Evolutionary conservation across 2,329 filamentous ascomycete genomes (phyloP), one percentile per base, ranked within the genome.

Genomic region (Neonectria punicea): DNA sequence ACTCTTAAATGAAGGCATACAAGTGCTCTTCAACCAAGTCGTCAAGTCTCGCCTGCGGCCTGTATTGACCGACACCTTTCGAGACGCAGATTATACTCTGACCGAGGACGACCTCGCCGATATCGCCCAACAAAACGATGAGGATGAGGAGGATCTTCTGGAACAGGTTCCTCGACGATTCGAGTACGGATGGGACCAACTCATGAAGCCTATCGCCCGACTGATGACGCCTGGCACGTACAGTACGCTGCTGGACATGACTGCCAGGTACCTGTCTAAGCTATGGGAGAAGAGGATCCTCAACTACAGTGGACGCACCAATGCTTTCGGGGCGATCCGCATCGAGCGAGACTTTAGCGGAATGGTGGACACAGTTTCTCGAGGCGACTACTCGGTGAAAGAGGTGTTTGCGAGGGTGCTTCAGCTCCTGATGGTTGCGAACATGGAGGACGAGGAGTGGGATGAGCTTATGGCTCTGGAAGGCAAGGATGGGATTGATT

Each of bases 361-460:
- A 2, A 89, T 98, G 51, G 88, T 97, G 5, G 83, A 86, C 25
- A 85, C 86, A 0, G 89, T 93, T 2, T 87, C 89, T 11, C 86
- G 84, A 66, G 92, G 90, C 4, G 89, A 92, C 74, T 98, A 97
- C 76, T 87, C 87, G 2, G 86, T 96, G 39, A 85, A 93, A 34
- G 94, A 97, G 75, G 80, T 87, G 3, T 97, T 98, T 81, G 85
- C 86, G 30, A 88, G 90, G 74, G 92, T 92, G 63, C 85, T 86
- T 64, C 93, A 98, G 84, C 90, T 97, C 73, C 88, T 92, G 62
- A 89, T 97, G 84, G 89, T 97, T 16, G 90, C 95, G 76, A 95
- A 94, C 72, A 97, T 98, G 93, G 94, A 98, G 77, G 93, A 96
- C 36, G 94, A 98, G 63, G 95, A 98, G 80, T 97, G 94, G 92